Evolutionary conservation across 1,139 yeast species (phyloP).

Genomic region (Sugiyamaella sp.): DNA sequence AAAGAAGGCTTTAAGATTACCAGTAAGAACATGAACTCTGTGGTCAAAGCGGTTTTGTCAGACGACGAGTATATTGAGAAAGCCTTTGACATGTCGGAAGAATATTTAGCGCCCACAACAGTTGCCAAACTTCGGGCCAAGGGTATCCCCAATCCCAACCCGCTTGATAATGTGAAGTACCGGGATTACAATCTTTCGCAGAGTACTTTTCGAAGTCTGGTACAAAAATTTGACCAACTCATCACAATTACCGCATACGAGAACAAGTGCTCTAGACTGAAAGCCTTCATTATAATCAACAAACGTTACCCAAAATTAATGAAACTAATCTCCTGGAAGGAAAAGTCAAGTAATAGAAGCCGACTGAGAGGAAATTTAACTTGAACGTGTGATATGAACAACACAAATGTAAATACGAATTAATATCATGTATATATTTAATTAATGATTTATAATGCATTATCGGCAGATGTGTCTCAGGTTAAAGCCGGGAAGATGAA

Average conservation of each 20-base stretch:
- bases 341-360: neutral
- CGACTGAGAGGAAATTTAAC: neutral
- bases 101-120: conserved; percentile 38
- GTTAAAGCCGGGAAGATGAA: conserved; percentile 35
- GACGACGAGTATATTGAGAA: conserved; percentile 40
- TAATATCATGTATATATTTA: conserved; percentile 10
- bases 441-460: conserved; percentile 8
- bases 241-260: conserved; percentile 18
- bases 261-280: conserved; percentile 14
- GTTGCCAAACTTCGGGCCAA: conserved; percentile 30
- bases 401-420: conserved; percentile 13
- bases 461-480: conserved; percentile 1
- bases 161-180: neutral
- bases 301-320: conserved; percentile 22
- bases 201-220: conserved; percentile 18
- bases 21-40: conserved; percentile 47
- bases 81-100: conserved; percentile 46
- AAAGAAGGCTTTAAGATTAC: conserved; percentile 45
- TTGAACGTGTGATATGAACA: conserved; percentile 14
- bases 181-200: conserved; percentile 12
- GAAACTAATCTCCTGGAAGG: conserved; percentile 13
- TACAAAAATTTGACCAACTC: conserved; percentile 14
- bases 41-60: conserved; percentile 41
- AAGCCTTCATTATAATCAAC: conserved; percentile 14
- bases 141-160: conserved; percentile 35